phyloP scores from a whole-genome alignment of 352 stramenopile genomes.

The Globisporangium radiosum region DNA sequence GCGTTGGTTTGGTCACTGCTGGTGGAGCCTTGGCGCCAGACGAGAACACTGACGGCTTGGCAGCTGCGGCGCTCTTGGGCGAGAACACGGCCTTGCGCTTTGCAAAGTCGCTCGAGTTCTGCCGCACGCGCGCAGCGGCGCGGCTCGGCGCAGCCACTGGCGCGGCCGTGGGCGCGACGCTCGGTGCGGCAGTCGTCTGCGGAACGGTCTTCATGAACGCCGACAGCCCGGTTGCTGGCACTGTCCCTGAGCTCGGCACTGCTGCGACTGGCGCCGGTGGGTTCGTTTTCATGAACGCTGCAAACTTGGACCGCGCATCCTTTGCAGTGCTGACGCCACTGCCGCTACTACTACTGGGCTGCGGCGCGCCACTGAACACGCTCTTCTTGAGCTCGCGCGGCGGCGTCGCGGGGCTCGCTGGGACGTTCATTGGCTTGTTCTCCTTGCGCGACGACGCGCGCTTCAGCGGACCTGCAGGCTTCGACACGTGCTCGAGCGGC shows the following conservation, averaged over 20 bases:
- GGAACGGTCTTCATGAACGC: slow-evolving; percentile 26
- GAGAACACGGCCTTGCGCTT: slow-evolving; percentile 58
- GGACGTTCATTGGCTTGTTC: slow-evolving; percentile 14
- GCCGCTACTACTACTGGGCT: background rate
- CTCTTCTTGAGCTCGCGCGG: slow-evolving; percentile 18
- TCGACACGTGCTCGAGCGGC: slow-evolving; percentile 51
- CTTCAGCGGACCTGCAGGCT: slow-evolving; percentile 51
- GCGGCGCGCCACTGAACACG: slow-evolving; percentile 13
- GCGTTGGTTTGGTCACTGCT: background rate
- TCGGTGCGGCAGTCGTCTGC: slow-evolving; percentile 18
- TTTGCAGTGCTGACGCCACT: slow-evolving; percentile 4
- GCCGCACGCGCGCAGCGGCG: slow-evolving; percentile 10
- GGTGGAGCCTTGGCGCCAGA: slow-evolving; percentile 8
- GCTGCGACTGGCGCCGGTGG: slow-evolving; percentile 26
- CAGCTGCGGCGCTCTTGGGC: slow-evolving; percentile 17
- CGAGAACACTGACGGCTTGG: slow-evolving; percentile 12
- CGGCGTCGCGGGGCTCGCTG: slow-evolving; percentile 18
- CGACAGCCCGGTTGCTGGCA: slow-evolving; percentile 16
- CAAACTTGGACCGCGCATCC: slow-evolving; percentile 69
- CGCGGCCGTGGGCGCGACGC: background rate
- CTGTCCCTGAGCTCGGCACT: slow-evolving; percentile 12
- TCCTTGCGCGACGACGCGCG: slow-evolving; percentile 38
- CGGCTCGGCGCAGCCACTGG: slow-evolving; percentile 14
- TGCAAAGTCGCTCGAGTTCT: slow-evolving; percentile 44
- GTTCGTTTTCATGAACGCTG: slow-evolving; percentile 75